Conservation (phyloP, 2,329 filamentous ascomycete genomes). For the Xylariomycetidae sp. region DNA sequence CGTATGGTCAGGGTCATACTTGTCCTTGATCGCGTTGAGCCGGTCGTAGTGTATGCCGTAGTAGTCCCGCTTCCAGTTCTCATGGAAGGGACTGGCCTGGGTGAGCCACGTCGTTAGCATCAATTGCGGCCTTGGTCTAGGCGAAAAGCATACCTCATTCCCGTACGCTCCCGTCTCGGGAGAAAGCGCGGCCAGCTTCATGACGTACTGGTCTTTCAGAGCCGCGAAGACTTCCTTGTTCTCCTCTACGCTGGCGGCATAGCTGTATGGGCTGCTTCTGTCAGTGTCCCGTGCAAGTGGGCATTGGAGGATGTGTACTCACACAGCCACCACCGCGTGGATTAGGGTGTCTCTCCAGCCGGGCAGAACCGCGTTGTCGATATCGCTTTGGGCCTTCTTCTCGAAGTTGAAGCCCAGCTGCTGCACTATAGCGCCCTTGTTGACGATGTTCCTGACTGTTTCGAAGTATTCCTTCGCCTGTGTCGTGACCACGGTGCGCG, state of each 20-base stretch:
- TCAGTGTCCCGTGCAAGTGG: neutral
- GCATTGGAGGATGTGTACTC: slow-evolving; percentile 1
- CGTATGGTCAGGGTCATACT: slow-evolving; percentile 40
- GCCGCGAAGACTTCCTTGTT: slow-evolving; percentile 22
- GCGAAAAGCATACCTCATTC: slow-evolving; percentile 38
- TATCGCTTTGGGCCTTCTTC: slow-evolving; percentile 7
- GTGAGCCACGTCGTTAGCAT: neutral
- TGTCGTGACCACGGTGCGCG: slow-evolving; percentile 1
- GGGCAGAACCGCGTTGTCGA: slow-evolving; percentile 32
- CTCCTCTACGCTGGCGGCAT: slow-evolving; percentile 19
- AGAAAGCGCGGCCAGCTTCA: slow-evolving; percentile 30
- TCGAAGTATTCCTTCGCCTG: slow-evolving; percentile 1
- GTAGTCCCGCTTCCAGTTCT: slow-evolving; percentile 36
- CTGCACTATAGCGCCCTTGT: slow-evolving; percentile 27
- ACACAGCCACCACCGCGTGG: slow-evolving; percentile 22
- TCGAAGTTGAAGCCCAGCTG: slow-evolving; percentile 26
- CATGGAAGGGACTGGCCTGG: slow-evolving; percentile 32
- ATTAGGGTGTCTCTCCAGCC: slow-evolving; percentile 31
- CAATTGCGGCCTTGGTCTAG: neutral
- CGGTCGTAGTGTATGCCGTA: slow-evolving; percentile 40
- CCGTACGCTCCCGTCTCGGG: slow-evolving; percentile 39
- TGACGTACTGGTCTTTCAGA: slow-evolving; percentile 26
- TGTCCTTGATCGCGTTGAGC: slow-evolving; percentile 40
- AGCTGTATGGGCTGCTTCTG: slow-evolving; percentile 26
- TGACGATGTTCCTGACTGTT: slow-evolving; percentile 23